Evolutionary conservation across 1,284 basidiomycete species (phyloP).

Genomic region (Fomitiporia mediterranea): DNA sequence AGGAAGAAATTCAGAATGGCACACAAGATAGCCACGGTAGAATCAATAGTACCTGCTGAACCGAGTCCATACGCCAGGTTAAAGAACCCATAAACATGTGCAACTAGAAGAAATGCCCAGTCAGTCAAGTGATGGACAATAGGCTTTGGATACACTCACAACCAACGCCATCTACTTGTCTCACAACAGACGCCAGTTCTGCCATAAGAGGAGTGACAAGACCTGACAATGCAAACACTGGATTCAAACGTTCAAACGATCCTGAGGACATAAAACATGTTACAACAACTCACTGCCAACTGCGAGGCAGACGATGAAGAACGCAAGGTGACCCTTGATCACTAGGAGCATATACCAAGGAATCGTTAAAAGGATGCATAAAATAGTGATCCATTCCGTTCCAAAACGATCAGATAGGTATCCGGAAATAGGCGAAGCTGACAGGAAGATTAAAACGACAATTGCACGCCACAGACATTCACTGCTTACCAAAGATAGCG

Average conservation of each 20-base stretch:
- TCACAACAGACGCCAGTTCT: constrained; percentile 57
- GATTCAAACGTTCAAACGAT: background rate
- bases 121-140: background rate
- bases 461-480: background rate
- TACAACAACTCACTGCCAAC: constrained; percentile 43
- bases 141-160: constrained; percentile 41
- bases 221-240: constrained; percentile 58
- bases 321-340: constrained; percentile 45
- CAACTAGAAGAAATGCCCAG: constrained; percentile 37
- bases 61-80: constrained; percentile 66
- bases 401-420: constrained; percentile 59
- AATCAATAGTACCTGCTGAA: constrained; percentile 38
- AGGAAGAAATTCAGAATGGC: constrained; percentile 1
- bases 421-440: constrained; percentile 61
- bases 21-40: constrained; percentile 13
- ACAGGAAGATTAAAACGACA: constrained; percentile 14
- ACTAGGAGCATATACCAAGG: constrained; percentile 67
- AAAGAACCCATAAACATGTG: constrained; percentile 63
- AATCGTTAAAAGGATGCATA: constrained; percentile 48
- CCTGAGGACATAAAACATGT: constrained; percentile 9
- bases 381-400: constrained; percentile 49
- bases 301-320: constrained; percentile 60
- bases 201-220: constrained; percentile 55
- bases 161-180: constrained; percentile 54
- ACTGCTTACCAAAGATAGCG: constrained; percentile 53